phyloP scores from a whole-genome alignment of 2,329 filamentous ascomycete species.

The Aspergillus cejpii region DNA sequence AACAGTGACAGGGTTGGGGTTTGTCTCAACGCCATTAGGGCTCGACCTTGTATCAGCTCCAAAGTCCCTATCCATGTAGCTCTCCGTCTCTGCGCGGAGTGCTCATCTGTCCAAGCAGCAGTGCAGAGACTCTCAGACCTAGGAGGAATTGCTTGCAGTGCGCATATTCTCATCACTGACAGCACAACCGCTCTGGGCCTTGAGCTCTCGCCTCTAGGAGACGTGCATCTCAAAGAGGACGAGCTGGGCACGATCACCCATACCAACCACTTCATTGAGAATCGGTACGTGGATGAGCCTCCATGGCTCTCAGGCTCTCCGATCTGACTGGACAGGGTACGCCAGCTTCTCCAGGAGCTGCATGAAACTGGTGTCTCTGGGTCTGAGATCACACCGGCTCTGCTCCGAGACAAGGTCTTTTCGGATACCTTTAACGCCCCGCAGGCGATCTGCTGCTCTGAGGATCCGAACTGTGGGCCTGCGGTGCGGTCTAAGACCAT shows the following conservation, averaged over 20 bases:
- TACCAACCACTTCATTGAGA: slow-evolving; percentile 42
- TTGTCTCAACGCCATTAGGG: slow-evolving; percentile 57
- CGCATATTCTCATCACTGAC: slow-evolving; percentile 53
- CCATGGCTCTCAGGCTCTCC: slow-evolving; percentile 30
- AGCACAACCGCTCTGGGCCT: slow-evolving; percentile 22
- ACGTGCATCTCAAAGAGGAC: slow-evolving; percentile 33
- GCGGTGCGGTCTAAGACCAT: slow-evolving; percentile 29
- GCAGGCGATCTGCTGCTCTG: slow-evolving; percentile 32
- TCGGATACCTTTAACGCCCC: slow-evolving; percentile 34
- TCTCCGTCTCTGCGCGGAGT: slow-evolving; percentile 51
- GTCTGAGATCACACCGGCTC: slow-evolving; percentile 16
- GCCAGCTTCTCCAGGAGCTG: slow-evolving; percentile 22
- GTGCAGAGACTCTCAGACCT: slow-evolving; percentile 40
- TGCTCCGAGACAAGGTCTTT: slow-evolving; percentile 31
- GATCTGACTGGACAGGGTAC: slow-evolving; percentile 25
- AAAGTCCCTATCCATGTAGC: slow-evolving; percentile 57
- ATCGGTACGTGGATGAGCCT: slow-evolving; percentile 28
- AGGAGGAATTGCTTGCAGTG: slow-evolving; percentile 50
- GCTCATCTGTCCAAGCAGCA: slow-evolving; percentile 43
- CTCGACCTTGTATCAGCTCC: slow-evolving; percentile 47
- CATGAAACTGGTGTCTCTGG: slow-evolving; percentile 16
- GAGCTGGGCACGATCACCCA: slow-evolving; percentile 35
- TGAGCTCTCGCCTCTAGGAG: slow-evolving; percentile 26
- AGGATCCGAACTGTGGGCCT: slow-evolving; percentile 23
- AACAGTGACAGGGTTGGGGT: slow-evolving; percentile 54